Percentiles rank a stretch among this genome's conserved stretches.
Conservation (phyloP, 202 grass and related monocot genomes). For the Brachypodium distachyon region DNA sequence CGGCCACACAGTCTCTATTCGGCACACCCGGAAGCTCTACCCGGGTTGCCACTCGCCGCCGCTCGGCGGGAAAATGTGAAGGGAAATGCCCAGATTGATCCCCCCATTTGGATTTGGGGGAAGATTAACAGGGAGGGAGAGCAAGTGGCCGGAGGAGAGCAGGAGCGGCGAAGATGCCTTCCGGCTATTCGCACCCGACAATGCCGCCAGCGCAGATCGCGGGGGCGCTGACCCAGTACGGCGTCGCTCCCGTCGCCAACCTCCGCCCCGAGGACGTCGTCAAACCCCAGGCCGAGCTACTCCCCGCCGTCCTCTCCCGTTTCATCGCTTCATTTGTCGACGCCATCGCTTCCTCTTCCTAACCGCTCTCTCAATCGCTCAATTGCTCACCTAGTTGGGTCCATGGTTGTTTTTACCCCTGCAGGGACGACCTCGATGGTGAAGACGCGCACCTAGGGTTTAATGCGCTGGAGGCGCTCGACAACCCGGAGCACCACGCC, state of each 20-base stretch:
- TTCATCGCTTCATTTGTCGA: conserved; percentile 35
- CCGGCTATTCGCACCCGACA: conserved; percentile 52
- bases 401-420: not conserved
- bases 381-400: not conserved
- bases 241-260: conserved; percentile 20
- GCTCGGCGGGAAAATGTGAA: too few species aligned
- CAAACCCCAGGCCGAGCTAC: conserved; percentile 43
- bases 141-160: too few species aligned
- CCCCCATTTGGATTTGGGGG: too few species aligned
- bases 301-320: conserved; percentile 37
- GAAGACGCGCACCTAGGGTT: conserved; percentile 44
- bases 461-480: conserved; percentile 24
- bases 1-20: too few species aligned
- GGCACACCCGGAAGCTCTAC: too few species aligned
- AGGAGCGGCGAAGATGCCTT: not conserved
- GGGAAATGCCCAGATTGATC: too few species aligned
- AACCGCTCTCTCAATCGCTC: not conserved
- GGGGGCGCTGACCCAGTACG: conserved; percentile 15
- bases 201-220: conserved; percentile 36
- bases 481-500: conserved; percentile 51
- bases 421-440: conserved; percentile 44
- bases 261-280: conserved; percentile 38
- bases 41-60: too few species aligned
- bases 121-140: too few species aligned
- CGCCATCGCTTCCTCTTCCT: too few species aligned